Evolutionary conservation across 352 stramenopile genomes (phyloP), one percentile per base, ranked within the genome.

Genomic region (Phytophthora boehmeriae): DNA sequence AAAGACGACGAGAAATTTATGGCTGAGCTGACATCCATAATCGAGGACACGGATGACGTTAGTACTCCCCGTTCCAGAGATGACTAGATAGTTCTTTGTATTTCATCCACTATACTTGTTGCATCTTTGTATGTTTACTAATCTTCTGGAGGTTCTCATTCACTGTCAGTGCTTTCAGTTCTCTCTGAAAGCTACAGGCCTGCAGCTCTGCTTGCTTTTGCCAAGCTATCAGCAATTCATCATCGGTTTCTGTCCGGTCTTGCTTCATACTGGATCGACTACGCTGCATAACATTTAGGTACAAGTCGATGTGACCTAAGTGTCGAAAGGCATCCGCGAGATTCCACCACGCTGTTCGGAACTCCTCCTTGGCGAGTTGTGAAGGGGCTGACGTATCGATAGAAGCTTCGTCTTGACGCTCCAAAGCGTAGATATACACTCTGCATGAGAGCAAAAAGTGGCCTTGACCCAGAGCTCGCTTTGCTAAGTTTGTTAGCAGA

Each of bases 241-340:
- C 43, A 5, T 69, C 42, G 3, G 32, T n/a, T 10, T 10, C 27
- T 60, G 36, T 25, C 19, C 49, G n/a, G 25, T 43, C 19, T 22
- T 35, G 8, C 36, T n/a, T 14, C 36, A 38, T 34, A 6, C 13
- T 23, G 10, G 8, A 17, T 25, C 64, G 54, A 17, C 59, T 73
- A 17, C 73, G 73, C 11, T 45, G 50, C 8, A 47, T 67, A 10
- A 71, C 79, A 19, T 78, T 71, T 0, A 88, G 49, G 38, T 85
- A 88, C 45, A 86, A 48, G 9, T 87, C 79, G 5, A 88, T 14
- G 16, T 75, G 63, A 0, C 79, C 79, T 17, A 93, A 51, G 44
- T 90, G 83, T 0, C 78, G 78, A 59, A 90, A 88, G 6, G 71
- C 58, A 56, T 93, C 81, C 2, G 73, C 74, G n/a, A 93, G 68